A percentile compares a stretch with the other conserved stretches of the same genome.
Conservation (phyloP, 2,329 filamentous ascomycete species). For the Ascochyta fabae region DNA sequence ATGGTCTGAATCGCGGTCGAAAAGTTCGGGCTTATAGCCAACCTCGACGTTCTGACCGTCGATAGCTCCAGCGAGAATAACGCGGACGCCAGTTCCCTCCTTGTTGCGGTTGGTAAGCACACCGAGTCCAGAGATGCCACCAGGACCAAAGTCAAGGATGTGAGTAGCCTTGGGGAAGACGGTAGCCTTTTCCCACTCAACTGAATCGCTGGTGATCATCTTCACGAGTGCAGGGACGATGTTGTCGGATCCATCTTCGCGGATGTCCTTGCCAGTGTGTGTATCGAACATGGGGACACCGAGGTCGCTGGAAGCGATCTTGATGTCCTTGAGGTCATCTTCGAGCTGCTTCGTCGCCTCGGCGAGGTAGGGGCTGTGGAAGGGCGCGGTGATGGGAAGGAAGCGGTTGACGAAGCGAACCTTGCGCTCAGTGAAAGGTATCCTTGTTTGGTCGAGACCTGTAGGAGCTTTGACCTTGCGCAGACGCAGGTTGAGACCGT, state of each 20-base stretch:
- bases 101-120: conserved; percentile 98
- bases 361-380: conserved; percentile 93
- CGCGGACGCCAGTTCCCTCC: conserved; percentile 95
- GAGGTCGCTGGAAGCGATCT: conserved; percentile 74
- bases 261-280: conserved; percentile 79
- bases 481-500: conserved; percentile 92
- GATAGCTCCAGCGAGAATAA: conserved; percentile 93
- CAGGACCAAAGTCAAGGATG: conserved; percentile 94
- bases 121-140: conserved; percentile 94
- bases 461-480: conserved; percentile 97
- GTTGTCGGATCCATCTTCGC: conserved; percentile 71
- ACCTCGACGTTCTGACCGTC: conserved; percentile 89
- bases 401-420: conserved; percentile 96
- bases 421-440: conserved; percentile 95
- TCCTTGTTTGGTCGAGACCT: conserved; percentile 92
- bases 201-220: conserved; percentile 92
- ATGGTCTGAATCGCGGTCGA: conserved; percentile 93
- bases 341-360: conserved; percentile 83
- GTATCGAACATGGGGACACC: conserved; percentile 87
- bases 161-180: conserved; percentile 90
- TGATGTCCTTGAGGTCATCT: conserved; percentile 83
- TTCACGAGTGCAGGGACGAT: conserved; percentile 86
- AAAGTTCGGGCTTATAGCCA: conserved; percentile 97
- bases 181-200: conserved; percentile 96
- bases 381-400: conserved; percentile 94